Conservation (phyloP, 2,329 filamentous ascomycete genomes). For the Beauveria sp. region DNA sequence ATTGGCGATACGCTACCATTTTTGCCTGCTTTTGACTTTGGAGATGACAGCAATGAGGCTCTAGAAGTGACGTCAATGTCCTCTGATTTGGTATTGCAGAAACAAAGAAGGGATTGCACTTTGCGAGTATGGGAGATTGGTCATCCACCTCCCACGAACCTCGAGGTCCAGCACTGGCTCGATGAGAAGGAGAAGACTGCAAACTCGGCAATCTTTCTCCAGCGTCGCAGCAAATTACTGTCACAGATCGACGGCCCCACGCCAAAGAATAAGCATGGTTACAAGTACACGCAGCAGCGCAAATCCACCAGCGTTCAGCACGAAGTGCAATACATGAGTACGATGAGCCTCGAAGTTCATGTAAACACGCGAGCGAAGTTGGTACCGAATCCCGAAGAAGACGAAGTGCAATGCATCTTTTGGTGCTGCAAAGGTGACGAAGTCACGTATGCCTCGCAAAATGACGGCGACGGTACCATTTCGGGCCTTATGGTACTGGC, state of each 20-base stretch:
- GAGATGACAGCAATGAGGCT: slow-evolving; percentile 26
- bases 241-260: slow-evolving; percentile 90
- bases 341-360: slow-evolving; percentile 89
- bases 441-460: slow-evolving; percentile 29
- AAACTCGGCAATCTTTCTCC: slow-evolving; percentile 17
- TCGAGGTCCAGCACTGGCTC: slow-evolving; percentile 48
- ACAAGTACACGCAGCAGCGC: slow-evolving; percentile 75
- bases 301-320: slow-evolving; percentile 71
- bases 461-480: slow-evolving; percentile 39
- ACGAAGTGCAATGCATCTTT: slow-evolving; percentile 81
- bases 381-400: slow-evolving; percentile 81
- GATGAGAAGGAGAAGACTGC: neutral
- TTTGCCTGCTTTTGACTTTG: slow-evolving; percentile 69
- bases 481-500: slow-evolving; percentile 69
- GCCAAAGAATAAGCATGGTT: slow-evolving; percentile 71
- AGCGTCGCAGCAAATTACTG: slow-evolving; percentile 34
- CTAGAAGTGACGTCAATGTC: neutral
- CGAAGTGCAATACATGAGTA: slow-evolving; percentile 90
- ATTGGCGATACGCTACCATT: slow-evolving; percentile 69
- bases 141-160: slow-evolving; percentile 58
- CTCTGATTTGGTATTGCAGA: neutral
- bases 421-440: slow-evolving; percentile 83
- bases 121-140: slow-evolving; percentile 71
- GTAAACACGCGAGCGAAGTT: slow-evolving; percentile 77
- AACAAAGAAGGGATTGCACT: slow-evolving; percentile 15